Conservation (phyloP, 768 basidiomycete genomes). For the Tremella yokohamensis region DNA sequence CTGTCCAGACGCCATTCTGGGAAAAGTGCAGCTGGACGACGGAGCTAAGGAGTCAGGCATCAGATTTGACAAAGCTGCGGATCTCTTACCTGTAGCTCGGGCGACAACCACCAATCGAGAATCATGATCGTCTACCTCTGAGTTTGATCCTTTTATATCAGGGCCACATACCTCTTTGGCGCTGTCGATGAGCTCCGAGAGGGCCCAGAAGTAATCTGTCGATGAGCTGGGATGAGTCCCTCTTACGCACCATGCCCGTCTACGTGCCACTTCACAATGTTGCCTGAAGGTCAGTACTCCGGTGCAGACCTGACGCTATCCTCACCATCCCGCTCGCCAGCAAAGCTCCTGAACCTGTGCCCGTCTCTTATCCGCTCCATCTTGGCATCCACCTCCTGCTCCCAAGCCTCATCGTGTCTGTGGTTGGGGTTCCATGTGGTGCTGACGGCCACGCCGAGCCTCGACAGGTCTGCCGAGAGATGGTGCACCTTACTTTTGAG, state of each 20-base stretch:
- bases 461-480: conserved; percentile 28
- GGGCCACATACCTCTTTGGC: conserved; percentile 55
- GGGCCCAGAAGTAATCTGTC: conserved; percentile 85
- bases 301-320: background rate
- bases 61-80: background rate
- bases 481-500: conserved; percentile 36
- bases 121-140: conserved; percentile 69
- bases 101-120: conserved; percentile 75
- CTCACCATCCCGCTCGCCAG: conserved; percentile 59
- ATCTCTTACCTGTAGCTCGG: conserved; percentile 64
- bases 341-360: conserved; percentile 86
- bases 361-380: conserved; percentile 68
- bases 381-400: conserved; percentile 57
- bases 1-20: conserved; percentile 86
- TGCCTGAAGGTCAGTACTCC: conserved; percentile 42
- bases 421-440: conserved; percentile 49
- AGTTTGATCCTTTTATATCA: background rate
- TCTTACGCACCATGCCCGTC: conserved; percentile 66
- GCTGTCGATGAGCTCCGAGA: conserved; percentile 73
- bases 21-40: conserved; percentile 80
- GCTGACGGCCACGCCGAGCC: conserved; percentile 36
- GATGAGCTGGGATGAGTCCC: background rate
- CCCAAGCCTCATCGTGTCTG: conserved; percentile 62
- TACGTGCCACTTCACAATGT: conserved; percentile 84
- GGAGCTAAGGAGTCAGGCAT: conserved; percentile 56